Conservation (phyloP, 257 asterid species). For the Nicotiana tomentosiformis region DNA sequence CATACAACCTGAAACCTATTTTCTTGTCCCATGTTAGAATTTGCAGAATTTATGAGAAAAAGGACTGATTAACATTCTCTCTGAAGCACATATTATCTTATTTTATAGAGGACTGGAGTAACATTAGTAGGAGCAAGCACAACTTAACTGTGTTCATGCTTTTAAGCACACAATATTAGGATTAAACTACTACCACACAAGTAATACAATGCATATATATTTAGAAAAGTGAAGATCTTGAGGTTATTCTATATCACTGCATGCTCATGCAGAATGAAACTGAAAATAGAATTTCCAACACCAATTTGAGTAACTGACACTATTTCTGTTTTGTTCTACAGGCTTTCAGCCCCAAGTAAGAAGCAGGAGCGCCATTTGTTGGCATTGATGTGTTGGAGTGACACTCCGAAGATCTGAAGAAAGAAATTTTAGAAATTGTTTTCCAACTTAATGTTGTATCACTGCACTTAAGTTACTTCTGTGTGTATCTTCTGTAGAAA, state of each 20-base stretch:
- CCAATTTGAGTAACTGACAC: background rate
- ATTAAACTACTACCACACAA: too few species aligned
- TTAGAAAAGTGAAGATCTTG: too few species aligned
- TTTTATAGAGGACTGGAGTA: too few species aligned
- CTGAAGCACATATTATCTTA: too few species aligned
- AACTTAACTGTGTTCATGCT: too few species aligned
- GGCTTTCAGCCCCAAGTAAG: constrained; percentile 84
- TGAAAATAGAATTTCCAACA: background rate
- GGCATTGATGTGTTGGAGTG: constrained; percentile 16
- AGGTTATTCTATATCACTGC: too few species aligned
- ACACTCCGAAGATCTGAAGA: constrained; percentile 22
- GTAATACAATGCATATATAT: too few species aligned
- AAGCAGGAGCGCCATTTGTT: constrained; percentile 9
- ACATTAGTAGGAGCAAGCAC: background rate
- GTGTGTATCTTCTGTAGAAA: constrained; percentile 32
- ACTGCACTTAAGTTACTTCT: background rate
- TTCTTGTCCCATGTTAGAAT: too few species aligned
- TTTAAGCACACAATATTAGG: too few species aligned
- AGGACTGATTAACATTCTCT: too few species aligned
- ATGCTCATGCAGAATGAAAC: background rate
- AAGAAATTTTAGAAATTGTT: constrained; percentile 18
- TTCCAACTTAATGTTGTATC: constrained; percentile 33
- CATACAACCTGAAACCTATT: too few species aligned
- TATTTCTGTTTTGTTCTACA: constrained; percentile 26
- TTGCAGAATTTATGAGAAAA: too few species aligned